A percentile compares a stretch with the other conserved stretches of the same genome.
Conservation (phyloP, 2,329 filamentous ascomycete genomes). For the Botrytis tulipae region DNA sequence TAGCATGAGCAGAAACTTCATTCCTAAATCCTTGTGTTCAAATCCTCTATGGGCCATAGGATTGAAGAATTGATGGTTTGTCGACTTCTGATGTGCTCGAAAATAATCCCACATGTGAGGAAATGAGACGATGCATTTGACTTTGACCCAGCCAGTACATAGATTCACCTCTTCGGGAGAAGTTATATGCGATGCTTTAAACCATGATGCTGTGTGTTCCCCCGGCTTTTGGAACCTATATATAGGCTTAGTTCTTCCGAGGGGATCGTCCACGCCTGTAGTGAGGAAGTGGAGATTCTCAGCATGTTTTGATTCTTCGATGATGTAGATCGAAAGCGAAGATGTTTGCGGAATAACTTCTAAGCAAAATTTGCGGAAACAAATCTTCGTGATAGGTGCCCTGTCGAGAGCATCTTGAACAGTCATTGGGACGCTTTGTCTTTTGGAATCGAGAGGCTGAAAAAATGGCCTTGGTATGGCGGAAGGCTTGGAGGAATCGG, state of each 20-base stretch:
- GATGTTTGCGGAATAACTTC: background rate
- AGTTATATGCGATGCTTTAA: background rate
- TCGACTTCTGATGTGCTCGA: background rate
- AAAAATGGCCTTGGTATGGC: background rate
- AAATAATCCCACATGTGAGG: conserved; percentile 11
- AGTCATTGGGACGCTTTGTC: background rate
- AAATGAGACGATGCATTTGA: background rate
- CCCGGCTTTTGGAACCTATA: background rate
- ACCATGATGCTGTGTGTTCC: conserved; percentile 1
- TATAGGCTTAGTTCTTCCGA: background rate
- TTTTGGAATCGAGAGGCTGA: background rate
- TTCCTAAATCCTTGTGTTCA: background rate
- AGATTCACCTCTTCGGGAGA: background rate
- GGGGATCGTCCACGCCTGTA: background rate
- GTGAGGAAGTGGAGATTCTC: conserved; percentile 7
- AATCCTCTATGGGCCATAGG: background rate
- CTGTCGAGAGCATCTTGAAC: background rate
- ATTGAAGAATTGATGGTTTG: background rate
- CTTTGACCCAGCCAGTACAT: background rate
- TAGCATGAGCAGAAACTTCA: background rate
- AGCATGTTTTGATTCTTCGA: background rate
- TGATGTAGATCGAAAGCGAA: background rate
- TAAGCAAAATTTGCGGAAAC: conserved; percentile 14
- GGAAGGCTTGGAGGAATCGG: background rate
- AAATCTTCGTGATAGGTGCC: background rate